A percentile compares a stretch with the other conserved stretches of the same genome.
Conservation (phyloP, 345 rosid genomes). For the Boechera stricta region DNA sequence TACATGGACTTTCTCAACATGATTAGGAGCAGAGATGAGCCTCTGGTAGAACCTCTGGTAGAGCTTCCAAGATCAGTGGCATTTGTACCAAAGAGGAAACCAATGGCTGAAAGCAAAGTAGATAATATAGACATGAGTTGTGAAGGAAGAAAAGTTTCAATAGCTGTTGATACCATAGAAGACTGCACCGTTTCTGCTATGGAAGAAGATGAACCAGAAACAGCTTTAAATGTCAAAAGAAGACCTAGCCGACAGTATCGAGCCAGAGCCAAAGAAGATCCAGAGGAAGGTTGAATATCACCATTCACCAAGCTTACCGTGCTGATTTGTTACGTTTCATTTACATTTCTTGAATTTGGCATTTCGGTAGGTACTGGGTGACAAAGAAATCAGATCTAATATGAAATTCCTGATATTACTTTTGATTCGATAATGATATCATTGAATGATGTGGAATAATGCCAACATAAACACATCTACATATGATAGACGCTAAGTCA, state of each 20-base stretch:
- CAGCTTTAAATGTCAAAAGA: slow-evolving; percentile 16
- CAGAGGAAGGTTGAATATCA: slow-evolving; percentile 43
- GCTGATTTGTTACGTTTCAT: not conserved
- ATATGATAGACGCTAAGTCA: too few species aligned
- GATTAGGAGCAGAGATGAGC: slow-evolving; percentile 47
- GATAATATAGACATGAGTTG: slow-evolving; percentile 41
- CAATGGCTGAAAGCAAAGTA: slow-evolving; percentile 36
- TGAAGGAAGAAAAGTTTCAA: slow-evolving; percentile 45
- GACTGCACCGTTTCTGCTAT: slow-evolving; percentile 55
- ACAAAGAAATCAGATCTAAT: not conserved
- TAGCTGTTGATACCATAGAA: slow-evolving; percentile 51
- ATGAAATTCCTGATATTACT: too few species aligned
- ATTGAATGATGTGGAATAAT: not conserved
- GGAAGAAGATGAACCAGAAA: slow-evolving; percentile 75
- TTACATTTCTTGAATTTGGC: not conserved
- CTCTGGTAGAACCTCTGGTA: slow-evolving; percentile 39
- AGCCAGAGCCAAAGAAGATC: slow-evolving; percentile 49
- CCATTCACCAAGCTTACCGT: not conserved
- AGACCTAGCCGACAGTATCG: slow-evolving; percentile 68
- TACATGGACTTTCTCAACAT: slow-evolving; percentile 63
- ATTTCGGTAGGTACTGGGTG: not conserved
- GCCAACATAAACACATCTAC: not conserved
- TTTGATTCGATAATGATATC: not conserved
- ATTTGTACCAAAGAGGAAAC: slow-evolving; percentile 72
- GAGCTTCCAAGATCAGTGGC: slow-evolving; percentile 64